Conservation (phyloP, 352 stramenopile species). For the Phytophthora gonapodyides region DNA sequence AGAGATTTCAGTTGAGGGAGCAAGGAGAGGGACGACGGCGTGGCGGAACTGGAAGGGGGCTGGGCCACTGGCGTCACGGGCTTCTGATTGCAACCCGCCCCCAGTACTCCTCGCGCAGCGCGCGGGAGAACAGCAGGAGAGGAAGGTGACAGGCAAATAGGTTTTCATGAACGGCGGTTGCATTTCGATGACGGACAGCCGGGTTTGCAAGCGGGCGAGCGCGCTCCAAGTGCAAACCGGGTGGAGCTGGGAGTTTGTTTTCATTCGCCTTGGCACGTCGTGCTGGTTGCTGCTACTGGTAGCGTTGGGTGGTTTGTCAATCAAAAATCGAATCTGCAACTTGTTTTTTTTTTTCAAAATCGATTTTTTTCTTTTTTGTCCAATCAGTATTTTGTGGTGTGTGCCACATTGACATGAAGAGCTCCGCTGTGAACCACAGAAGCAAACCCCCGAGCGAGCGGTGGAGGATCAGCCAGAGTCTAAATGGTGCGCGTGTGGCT, state of each 20-base stretch:
- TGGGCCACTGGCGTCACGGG: slow-evolving; percentile 2
- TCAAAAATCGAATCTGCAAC: slow-evolving; percentile 4
- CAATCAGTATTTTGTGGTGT: slow-evolving; percentile 11
- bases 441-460: slow-evolving; percentile 25
- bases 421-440: slow-evolving; percentile 32
- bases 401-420: slow-evolving; percentile 16
- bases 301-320: slow-evolving; percentile 9
- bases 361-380: no score
- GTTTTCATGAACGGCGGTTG: slow-evolving; percentile 42
- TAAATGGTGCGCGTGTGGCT: slow-evolving; percentile 77
- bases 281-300: slow-evolving; percentile 1
- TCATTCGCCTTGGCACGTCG: slow-evolving; percentile 10
- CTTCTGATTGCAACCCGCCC: slow-evolving; percentile 17
- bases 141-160: slow-evolving; percentile 26
- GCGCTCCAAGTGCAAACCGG: slow-evolving; percentile 22
- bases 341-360: no score
- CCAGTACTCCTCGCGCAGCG: slow-evolving; percentile 21
- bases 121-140: slow-evolving; percentile 21
- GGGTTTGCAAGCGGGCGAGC: slow-evolving; percentile 13
- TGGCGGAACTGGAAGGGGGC: slow-evolving; percentile 15
- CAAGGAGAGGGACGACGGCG: slow-evolving; percentile 9
- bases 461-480: slow-evolving; percentile 32
- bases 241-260: slow-evolving; percentile 17
- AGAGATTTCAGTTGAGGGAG: slow-evolving; percentile 15
- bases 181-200: slow-evolving; percentile 39